These are phyloP conservation scores for Penicillium diatomitis DNA, from an alignment of 495 filamentous ascomycete species.

Conservation along the genomic window DNA sequence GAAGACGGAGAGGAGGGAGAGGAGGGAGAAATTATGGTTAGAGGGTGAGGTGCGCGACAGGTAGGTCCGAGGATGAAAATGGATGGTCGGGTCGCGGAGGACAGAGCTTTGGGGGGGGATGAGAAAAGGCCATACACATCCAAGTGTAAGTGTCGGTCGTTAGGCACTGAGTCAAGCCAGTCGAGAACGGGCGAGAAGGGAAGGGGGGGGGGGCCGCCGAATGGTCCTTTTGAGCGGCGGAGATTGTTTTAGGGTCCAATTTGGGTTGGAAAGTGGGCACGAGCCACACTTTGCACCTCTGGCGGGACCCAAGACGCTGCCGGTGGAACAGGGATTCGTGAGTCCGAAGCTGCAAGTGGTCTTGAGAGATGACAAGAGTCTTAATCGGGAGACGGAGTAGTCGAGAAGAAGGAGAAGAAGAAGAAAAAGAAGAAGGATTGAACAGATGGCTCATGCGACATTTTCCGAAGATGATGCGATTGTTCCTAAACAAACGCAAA, in stretches of 20 bases:
- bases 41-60: not conserved
- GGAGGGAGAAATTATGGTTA: slow-evolving; percentile 5
- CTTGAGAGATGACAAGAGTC: not conserved
- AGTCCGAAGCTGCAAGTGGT: no score
- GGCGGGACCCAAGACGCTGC: not conserved
- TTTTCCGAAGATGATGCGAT: not conserved
- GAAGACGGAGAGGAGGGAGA: slow-evolving; percentile 6
- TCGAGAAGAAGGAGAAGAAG: not conserved
- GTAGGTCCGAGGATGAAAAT: no score
- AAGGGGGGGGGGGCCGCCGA: not conserved
- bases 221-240: not conserved
- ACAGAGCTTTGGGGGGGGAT: no score
- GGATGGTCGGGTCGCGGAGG: no score
- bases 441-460: no score
- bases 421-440: not conserved
- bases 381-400: not conserved
- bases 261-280: not conserved
- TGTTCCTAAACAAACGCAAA: not conserved
- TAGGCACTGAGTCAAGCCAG: not conserved
- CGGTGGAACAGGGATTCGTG: no score
- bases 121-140: no score
- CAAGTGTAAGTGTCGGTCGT: not conserved
- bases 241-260: not conserved
- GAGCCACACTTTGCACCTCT: not conserved
- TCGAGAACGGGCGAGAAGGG: not conserved